Conservation (phyloP, 2,329 filamentous ascomycete genomes). For the Calonectria pteridis region DNA sequence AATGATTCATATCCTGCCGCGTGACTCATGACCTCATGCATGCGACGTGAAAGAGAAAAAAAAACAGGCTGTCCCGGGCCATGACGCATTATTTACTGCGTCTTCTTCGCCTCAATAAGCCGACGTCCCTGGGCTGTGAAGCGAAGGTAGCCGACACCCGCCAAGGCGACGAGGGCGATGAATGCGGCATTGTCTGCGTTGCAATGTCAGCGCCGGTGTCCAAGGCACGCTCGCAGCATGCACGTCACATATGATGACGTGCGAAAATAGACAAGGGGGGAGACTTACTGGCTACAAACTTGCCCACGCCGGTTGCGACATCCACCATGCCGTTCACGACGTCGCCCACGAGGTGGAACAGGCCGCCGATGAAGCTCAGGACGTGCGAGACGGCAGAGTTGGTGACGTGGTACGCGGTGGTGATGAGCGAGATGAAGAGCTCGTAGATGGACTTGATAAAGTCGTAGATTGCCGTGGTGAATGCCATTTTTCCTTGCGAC, state of each 20-base stretch:
- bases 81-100: neutral
- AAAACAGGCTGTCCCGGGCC: neutral
- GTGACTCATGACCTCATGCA: neutral
- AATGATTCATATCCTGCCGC: neutral
- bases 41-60: neutral
- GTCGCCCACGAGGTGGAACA: slow-evolving; percentile 52
- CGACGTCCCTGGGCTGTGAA: slow-evolving; percentile 49
- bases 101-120: slow-evolving; percentile 50
- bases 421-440: slow-evolving; percentile 54
- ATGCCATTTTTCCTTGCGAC: slow-evolving; percentile 44
- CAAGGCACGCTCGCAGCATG: neutral
- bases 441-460: slow-evolving; percentile 58
- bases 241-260: too few relatives aligned
- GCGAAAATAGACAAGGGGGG: neutral
- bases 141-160: slow-evolving; percentile 50
- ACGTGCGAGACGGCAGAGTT: slow-evolving; percentile 50
- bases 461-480: slow-evolving; percentile 52
- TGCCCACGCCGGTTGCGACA: slow-evolving; percentile 53
- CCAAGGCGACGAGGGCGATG: slow-evolving; percentile 48
- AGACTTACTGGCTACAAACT: slow-evolving; percentile 54
- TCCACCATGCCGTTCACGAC: slow-evolving; percentile 52
- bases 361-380: slow-evolving; percentile 52
- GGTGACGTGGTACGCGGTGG: slow-evolving; percentile 50
- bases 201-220: neutral
- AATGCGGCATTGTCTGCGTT: slow-evolving; percentile 52